These are phyloP conservation scores for Candida yuanshanica DNA, from an alignment of 805 yeast species.

Conservation along the genomic window DNA sequence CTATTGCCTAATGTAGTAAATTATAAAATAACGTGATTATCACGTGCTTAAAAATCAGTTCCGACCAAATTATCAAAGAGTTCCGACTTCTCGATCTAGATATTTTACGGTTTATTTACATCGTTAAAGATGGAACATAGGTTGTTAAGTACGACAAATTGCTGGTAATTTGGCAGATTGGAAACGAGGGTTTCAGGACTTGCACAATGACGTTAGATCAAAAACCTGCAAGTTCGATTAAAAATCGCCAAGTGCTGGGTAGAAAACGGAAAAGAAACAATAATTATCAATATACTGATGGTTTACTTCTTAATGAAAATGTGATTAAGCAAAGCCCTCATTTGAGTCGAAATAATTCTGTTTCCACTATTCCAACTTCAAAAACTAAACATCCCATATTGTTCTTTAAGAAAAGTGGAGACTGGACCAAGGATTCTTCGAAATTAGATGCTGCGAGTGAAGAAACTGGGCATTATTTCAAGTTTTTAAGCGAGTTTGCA, in stretches of 20 bases:
- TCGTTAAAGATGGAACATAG: too few species aligned
- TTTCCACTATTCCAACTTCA: background rate
- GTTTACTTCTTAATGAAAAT: conserved; percentile 4
- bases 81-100: too few species aligned
- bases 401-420: conserved; percentile 1
- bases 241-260: conserved; percentile 2
- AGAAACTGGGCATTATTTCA: conserved; percentile 10
- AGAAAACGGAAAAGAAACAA: conserved; percentile 6
- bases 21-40: too few species aligned
- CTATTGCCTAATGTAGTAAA: too few species aligned
- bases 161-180: too few species aligned
- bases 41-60: too few species aligned
- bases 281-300: background rate
- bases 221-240: background rate
- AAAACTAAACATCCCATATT: background rate
- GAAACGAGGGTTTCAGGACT: too few species aligned
- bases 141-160: too few species aligned
- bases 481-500: conserved; percentile 1
- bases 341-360: conserved; percentile 2
- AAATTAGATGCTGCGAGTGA: conserved; percentile 14
- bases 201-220: background rate
- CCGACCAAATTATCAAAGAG: too few species aligned
- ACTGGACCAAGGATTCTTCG: conserved; percentile 11
- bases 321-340: conserved; percentile 5
- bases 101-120: too few species aligned